Evolutionary conservation across 2,329 filamentous ascomycete species (phyloP), one percentile per base, ranked within the genome.

Genomic region (Whalleya microplaca): DNA sequence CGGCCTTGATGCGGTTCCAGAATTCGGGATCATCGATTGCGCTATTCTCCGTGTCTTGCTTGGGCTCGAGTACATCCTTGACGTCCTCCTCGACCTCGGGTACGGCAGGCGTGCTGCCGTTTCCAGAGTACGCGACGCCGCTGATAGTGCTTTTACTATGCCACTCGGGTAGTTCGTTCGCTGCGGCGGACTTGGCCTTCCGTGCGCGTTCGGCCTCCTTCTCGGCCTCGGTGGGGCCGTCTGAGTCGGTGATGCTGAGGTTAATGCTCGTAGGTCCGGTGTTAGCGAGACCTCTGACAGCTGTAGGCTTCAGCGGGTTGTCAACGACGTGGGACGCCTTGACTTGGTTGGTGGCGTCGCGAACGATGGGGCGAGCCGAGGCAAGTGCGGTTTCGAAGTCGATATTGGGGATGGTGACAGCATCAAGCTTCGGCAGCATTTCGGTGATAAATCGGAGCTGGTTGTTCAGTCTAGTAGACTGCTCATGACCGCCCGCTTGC

Each of bases 371-470:
- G 14, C 86, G 80, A 18, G 84, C 82, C 49, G 82, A 82, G 21
- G 82, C 78, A 21, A 90, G 78, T 2, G 90, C 89, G 20, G 84
- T 80, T 48, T 92, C 88, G 64, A 91, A 92, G 62, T 84, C 88
- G 69, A 89, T 88, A 62, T 87, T 88, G 1, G 91, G 90, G 6
- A 96, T 85, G 40, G 85, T 79, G 5, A 88, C 81, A n/a, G 83
- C 80, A 69, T 95, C 91, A 57, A 96, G 91, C 67, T 88, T 83
- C 53, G 88, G 89, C 61, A 96, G 79, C 51, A 92, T 80, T 55
- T 90, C 85, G 54, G 90, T 88, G 63, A 95, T 87, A 66, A 91
- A 91, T 64, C 87, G 87, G 73, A 94, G 88, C 71, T 94, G 88
- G 66, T 87, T 85, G 73, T 94, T 94, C 66, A 95, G 78, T 45